These are phyloP conservation scores for Lophiotrema nucula DNA, from an alignment of 495 filamentous ascomycete species.

Conservation along the genomic window DNA sequence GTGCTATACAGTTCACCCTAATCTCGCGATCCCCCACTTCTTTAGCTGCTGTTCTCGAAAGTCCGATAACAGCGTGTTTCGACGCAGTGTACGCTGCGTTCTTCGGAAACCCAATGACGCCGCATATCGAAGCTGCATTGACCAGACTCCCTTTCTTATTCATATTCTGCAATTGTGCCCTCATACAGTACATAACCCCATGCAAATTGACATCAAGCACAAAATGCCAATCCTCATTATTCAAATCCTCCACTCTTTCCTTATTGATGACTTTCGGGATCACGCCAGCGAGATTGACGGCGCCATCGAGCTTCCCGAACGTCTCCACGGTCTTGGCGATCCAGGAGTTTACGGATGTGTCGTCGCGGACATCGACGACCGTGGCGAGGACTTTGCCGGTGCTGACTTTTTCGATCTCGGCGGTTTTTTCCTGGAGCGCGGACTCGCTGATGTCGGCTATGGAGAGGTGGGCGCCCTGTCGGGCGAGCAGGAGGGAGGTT, in stretches of 20 bases:
- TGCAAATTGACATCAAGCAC: slow-evolving; percentile 41
- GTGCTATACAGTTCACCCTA: slow-evolving; percentile 55
- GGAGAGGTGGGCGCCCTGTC: slow-evolving; percentile 25
- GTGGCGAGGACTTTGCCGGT: slow-evolving; percentile 15
- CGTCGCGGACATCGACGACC: slow-evolving; percentile 26
- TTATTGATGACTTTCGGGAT: slow-evolving; percentile 41
- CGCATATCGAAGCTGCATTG: slow-evolving; percentile 56
- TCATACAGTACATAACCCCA: slow-evolving; percentile 40
- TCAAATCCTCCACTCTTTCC: slow-evolving; percentile 42
- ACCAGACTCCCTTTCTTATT: slow-evolving; percentile 48
- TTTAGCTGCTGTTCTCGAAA: slow-evolving; percentile 58
- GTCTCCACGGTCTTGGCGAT: slow-evolving; percentile 26
- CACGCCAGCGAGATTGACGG: slow-evolving; percentile 59
- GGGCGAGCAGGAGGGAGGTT: slow-evolving; percentile 10
- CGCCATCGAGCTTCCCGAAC: slow-evolving; percentile 53
- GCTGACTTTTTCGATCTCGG: slow-evolving; percentile 23
- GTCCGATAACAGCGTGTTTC: slow-evolving; percentile 55
- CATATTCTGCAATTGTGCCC: slow-evolving; percentile 31
- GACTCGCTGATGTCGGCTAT: slow-evolving; percentile 25
- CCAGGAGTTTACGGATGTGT: slow-evolving; percentile 20
- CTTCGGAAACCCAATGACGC: slow-evolving; percentile 52
- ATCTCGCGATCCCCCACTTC: slow-evolving; percentile 57
- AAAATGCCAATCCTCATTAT: slow-evolving; percentile 38
- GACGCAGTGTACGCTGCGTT: slow-evolving; percentile 57
- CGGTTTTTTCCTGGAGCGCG: slow-evolving; percentile 13